These are phyloP conservation scores for Hortaea sp. DNA, from an alignment of 2,329 filamentous ascomycete species.

Conservation along the genomic window DNA sequence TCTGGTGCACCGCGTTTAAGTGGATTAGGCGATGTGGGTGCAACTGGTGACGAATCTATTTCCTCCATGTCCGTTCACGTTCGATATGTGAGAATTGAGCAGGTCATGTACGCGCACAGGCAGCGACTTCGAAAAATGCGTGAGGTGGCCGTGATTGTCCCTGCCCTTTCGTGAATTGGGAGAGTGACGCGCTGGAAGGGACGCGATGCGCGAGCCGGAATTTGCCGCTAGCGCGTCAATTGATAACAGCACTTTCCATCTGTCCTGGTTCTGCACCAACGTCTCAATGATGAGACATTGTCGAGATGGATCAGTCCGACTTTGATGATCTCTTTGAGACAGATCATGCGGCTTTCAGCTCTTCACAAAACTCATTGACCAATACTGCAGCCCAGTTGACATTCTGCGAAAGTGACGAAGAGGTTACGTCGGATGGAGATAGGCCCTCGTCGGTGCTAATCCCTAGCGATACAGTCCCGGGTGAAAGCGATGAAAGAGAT, in stretches of 20 bases:
- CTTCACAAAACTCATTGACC: constrained; percentile 16
- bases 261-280: too few relatives aligned
- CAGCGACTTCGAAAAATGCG: too few relatives aligned
- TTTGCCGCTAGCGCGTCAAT: too few relatives aligned
- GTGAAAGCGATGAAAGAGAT: not conserved
- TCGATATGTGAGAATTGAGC: not conserved
- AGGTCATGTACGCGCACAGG: too few relatives aligned
- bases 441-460: not conserved
- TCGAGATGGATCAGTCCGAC: constrained; percentile 15
- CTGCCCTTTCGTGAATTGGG: too few relatives aligned
- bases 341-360: constrained; percentile 9
- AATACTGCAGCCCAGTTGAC: constrained; percentile 8
- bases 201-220: too few relatives aligned
- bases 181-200: too few relatives aligned
- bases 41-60: constrained; percentile 14
- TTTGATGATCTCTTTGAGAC: constrained; percentile 19
- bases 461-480: not conserved
- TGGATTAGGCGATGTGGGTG: constrained; percentile 13
- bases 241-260: too few relatives aligned
- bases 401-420: constrained; percentile 4
- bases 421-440: not conserved
- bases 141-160: too few relatives aligned
- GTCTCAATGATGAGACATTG: too few relatives aligned
- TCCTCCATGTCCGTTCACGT: constrained; percentile 17
- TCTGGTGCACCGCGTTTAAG: constrained; percentile 13